Evolutionary conservation across 148 eudicot species (phyloP), one percentile per base, ranked within the genome.

Genomic region (Silene uniflora): DNA sequence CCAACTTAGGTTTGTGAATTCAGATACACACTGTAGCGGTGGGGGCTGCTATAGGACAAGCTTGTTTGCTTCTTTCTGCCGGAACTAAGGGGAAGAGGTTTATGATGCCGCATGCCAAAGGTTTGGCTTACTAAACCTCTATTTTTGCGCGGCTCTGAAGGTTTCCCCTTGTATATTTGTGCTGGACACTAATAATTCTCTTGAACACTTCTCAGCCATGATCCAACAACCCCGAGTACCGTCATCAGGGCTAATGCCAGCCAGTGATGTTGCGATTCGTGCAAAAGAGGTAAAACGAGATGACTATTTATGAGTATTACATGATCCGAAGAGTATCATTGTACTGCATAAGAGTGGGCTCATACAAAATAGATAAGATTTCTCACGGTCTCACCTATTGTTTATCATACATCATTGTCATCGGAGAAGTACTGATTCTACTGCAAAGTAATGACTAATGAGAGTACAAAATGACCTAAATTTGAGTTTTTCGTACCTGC

Each of bases 31-130:
- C 98, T 58, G 88, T 93, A 76, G 87, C 79, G 61, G 79, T 89
- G 44, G 98, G 96, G 74, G 88, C 89, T 72, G 99, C 97, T 75
- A 80, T 86, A 14, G 97, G 99, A 65, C 92, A 91, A 46, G 96
- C 99, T 72, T 95, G 99, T 74, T 88, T 95, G 74, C 84, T 95
- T 68, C 99, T 95, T 77, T 85, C 99, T 44, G 92, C 99, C 67
- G 99, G 99, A 72, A 80, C 91, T 72, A 92, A 92, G 82, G 99
- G 99, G 56, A 86, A 89, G 77, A 85, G 99, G 83, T 91, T 77
- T 81, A 87, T 85, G 87, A 80, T 89, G 92, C 99, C 96, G 5
- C 87, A 90, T 86, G 86, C 97, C 70, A 86, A 80, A 85, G 99
- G 99, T 95, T 71, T 69, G 69, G 22, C 78, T 62, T 54, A 18